phyloP scores from a whole-genome alignment of 148 eudicot species.

The Rhododendron henanense region DNA sequence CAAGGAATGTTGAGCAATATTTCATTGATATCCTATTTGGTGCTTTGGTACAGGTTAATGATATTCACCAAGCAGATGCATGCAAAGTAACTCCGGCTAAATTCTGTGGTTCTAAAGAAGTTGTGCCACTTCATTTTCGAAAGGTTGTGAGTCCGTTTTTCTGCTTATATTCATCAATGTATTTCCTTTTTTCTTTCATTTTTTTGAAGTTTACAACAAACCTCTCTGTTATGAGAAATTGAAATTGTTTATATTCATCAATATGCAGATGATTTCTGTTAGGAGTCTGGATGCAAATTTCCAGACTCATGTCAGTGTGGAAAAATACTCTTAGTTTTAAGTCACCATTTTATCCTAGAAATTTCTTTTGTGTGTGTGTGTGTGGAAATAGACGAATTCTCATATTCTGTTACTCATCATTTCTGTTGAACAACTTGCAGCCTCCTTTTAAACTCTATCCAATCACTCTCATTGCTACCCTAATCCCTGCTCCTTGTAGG shows the following conservation, averaged over 20 bases:
- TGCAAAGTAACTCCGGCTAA: conserved; percentile 91
- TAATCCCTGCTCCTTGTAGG: neutral
- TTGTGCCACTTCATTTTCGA: conserved; percentile 68
- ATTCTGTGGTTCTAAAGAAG: conserved; percentile 87
- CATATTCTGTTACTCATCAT: neutral
- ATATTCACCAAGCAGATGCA: conserved; percentile 67
- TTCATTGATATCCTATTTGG: neutral
- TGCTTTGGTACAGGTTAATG: conserved; percentile 53
- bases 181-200: no score
- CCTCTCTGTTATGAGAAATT: neutral
- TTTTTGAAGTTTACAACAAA: neutral
- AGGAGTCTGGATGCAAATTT: no score
- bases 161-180: neutral
- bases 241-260: neutral
- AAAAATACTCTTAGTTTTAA: neutral
- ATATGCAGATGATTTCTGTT: no score
- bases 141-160: conserved; percentile 37
- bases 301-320: neutral
- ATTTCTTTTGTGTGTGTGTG: neutral
- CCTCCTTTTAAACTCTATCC: neutral
- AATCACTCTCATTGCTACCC: neutral
- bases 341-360: neutral
- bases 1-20: neutral
- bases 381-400: neutral
- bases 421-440: neutral